phyloP scores from a whole-genome alignment of 108 stramenopile species.

The Mediolabrus comicus region DNA sequence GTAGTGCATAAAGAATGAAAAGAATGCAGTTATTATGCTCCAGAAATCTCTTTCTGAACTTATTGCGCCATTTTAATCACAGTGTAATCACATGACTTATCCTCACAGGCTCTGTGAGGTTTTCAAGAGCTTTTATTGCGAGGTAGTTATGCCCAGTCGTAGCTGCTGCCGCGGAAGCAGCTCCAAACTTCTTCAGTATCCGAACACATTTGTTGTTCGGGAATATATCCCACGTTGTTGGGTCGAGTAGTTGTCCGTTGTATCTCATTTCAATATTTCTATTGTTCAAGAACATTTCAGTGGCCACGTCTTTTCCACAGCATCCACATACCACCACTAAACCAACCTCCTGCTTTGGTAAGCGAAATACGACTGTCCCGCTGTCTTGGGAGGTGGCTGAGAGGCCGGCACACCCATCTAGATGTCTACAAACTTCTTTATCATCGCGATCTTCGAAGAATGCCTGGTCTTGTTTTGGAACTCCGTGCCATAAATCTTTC shows the following conservation, averaged over 20 bases:
- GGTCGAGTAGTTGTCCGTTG: slow-evolving; percentile 23
- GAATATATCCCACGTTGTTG: slow-evolving; percentile 21
- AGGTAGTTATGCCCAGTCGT: slow-evolving; percentile 41
- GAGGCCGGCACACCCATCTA: slow-evolving; percentile 44
- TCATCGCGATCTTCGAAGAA: slow-evolving; percentile 43
- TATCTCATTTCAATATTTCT: slow-evolving; percentile 20
- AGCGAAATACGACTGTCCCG: slow-evolving; percentile 42
- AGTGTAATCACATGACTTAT: slow-evolving; percentile 42
- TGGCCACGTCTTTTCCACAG: slow-evolving; percentile 17
- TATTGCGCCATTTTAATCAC: background rate
- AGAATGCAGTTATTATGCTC: background rate
- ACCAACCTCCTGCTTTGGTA: slow-evolving; percentile 52
- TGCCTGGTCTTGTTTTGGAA: slow-evolving; percentile 30
- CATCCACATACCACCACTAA: slow-evolving; percentile 39
- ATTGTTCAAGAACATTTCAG: slow-evolving; percentile 38
- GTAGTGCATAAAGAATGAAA: background rate
- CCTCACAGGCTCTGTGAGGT: slow-evolving; percentile 18
- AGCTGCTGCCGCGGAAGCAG: slow-evolving; percentile 12
- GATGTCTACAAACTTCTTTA: slow-evolving; percentile 40
- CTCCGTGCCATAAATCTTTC: slow-evolving; percentile 34
- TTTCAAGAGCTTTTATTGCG: slow-evolving; percentile 22
- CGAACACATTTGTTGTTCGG: slow-evolving; percentile 34
- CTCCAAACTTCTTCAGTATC: slow-evolving; percentile 31
- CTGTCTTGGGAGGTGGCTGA: slow-evolving; percentile 28
- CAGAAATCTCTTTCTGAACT: background rate